A percentile compares a stretch with the other conserved stretches of the same genome.
Conservation (phyloP, 129 eudicot genomes). For the Dittrichia graveolens region DNA sequence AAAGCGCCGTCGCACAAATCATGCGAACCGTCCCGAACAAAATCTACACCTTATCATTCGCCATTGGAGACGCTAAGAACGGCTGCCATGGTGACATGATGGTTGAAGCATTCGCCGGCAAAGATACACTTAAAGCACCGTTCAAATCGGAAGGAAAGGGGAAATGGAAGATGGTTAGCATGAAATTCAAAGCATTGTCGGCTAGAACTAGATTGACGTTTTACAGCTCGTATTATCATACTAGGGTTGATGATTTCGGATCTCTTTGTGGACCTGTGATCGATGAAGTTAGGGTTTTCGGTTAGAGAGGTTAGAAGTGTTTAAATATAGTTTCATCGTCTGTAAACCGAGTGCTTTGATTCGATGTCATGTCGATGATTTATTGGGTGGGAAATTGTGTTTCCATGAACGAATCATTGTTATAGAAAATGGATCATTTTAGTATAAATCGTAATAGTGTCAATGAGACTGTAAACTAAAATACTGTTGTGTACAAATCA, state of each 20-base stretch:
- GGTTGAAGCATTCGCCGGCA: slow-evolving; percentile 83
- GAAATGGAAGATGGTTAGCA: slow-evolving; percentile 40
- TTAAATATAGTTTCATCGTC: not conserved
- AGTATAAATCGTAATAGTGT: no score
- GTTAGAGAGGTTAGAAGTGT: slow-evolving; percentile 11
- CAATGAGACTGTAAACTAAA: no score
- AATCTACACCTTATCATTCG: slow-evolving; percentile 56
- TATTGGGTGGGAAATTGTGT: not conserved
- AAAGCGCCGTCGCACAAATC: slow-evolving; percentile 79
- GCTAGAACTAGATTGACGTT: slow-evolving; percentile 70
- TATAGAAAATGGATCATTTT: no score
- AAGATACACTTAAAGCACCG: slow-evolving; percentile 59
- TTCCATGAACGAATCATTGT: no score
- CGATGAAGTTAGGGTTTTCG: slow-evolving; percentile 63
- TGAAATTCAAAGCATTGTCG: slow-evolving; percentile 60
- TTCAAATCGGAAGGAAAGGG: slow-evolving; percentile 78
- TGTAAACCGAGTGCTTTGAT: not conserved
- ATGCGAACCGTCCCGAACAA: slow-evolving; percentile 62
- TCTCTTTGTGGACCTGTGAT: slow-evolving; percentile 88
- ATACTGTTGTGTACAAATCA: no score
- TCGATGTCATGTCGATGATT: not conserved
- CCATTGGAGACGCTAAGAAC: slow-evolving; percentile 74
- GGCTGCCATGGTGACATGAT: slow-evolving; percentile 88
- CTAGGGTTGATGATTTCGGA: slow-evolving; percentile 57
- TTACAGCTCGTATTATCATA: slow-evolving; percentile 81